Percentiles rank a stretch among this genome's conserved stretches.
Evolutionary conservation across 257 asterid genomes (phyloP).

Genomic region (Craterostigma plantagineum): DNA sequence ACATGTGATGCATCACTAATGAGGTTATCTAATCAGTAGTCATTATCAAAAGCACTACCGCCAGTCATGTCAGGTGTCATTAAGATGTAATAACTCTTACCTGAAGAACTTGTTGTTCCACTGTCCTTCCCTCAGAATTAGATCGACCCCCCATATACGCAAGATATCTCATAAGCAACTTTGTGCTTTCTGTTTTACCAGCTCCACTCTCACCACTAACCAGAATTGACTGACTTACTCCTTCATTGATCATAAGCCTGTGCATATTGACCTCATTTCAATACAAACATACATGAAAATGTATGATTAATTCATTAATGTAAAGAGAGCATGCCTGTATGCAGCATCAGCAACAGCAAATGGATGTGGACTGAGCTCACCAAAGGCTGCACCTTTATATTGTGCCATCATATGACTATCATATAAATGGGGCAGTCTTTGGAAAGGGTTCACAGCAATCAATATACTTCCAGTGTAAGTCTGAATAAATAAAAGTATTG

Average conservation of each 20-base stretch:
- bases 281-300: slow-evolving; percentile 16
- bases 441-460: not conserved
- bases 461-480: not conserved
- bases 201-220: slow-evolving; percentile 99
- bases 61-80: not conserved
- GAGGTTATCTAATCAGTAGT: not conserved
- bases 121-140: slow-evolving; percentile 72
- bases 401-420: slow-evolving; percentile 1
- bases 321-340: slow-evolving; percentile 46
- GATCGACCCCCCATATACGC: slow-evolving; percentile 99
- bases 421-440: not conserved
- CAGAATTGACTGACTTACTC: slow-evolving; percentile 84
- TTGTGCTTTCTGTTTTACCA: slow-evolving; percentile 98
- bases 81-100: slow-evolving; percentile 20
- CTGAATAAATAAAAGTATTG: not conserved
- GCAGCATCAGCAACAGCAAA: slow-evolving; percentile 99
- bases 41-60: not conserved
- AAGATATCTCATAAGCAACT: slow-evolving; percentile 86
- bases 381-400: slow-evolving; percentile 1
- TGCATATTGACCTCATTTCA: slow-evolving; percentile 24
- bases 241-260: slow-evolving; percentile 95
- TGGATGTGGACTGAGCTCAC: slow-evolving; percentile 57
- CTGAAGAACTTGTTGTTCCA: slow-evolving; percentile 97
- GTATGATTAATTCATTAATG: slow-evolving; percentile 9
- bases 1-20: slow-evolving; percentile 4